Evolutionary conservation across 2,329 filamentous ascomycete genomes (phyloP), one percentile per base, ranked within the genome.

Genomic region (Colletotrichum phormii): DNA sequence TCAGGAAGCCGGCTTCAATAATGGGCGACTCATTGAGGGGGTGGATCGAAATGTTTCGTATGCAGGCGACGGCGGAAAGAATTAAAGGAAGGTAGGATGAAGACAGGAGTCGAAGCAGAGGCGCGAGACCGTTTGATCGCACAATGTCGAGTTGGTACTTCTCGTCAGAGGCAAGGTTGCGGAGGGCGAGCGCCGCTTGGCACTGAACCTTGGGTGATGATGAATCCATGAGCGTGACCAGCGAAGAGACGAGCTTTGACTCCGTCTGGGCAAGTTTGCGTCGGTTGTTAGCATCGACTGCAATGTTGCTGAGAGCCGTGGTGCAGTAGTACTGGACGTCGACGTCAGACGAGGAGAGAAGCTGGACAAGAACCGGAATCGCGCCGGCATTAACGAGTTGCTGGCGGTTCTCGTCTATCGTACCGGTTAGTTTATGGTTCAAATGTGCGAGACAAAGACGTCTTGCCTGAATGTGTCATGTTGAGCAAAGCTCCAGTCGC

Each of bases 251-350:
- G 31, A 99, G 89, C 76, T 95, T 94, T 26, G 94, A 92, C 81
- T 99, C 97, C 9, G 94, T 95, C 79, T 97, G 93, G 35, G 96
- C 95, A 66, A 99, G 89, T 81, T 96, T 95, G 80, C 95, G 95
- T 77, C 97, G 90, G 84, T 98, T 98, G 79, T 91, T 93, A 58
- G 93, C 89, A 81, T 99, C 97, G 66, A 99, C 97, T 7, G 97
- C 97, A 77, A 99, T 99, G 82, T 99, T 99, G 88, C 96, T 98
- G 71, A 99, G 90, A 13, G 97, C 97, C 5, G 97, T 99, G 22
- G 97, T 99, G 86, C 97, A 99, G 85, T 99, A 99, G 84, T 99
- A 99, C 85, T 99, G 97, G 37, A 99, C 97, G 80, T 99, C 97
- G 76, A 98, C 95, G 80, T 99, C 97, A 71, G 93, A 87, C 31